Evolutionary conservation across 495 filamentous ascomycete species (phyloP).

Genomic region (Aspergillus diversus): DNA sequence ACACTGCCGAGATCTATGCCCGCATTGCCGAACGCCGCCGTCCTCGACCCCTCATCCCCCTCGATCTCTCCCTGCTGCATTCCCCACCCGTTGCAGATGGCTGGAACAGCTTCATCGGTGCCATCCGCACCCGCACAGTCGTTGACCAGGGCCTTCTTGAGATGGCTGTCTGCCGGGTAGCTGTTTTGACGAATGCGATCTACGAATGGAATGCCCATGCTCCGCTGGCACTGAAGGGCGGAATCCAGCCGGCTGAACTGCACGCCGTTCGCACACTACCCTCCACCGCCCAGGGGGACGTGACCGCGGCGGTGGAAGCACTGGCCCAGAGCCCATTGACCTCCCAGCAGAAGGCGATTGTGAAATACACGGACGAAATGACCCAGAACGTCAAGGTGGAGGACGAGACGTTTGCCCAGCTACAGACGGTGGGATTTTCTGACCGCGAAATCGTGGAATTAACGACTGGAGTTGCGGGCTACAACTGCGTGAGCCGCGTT

Average conservation of each 20-base stretch:
- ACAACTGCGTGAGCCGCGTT: conserved; percentile 87
- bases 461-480: conserved; percentile 76
- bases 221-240: conserved; percentile 59
- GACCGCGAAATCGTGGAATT: conserved; percentile 67
- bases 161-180: conserved; percentile 59
- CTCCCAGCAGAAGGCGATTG: conserved; percentile 61
- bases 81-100: conserved; percentile 70
- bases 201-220: conserved; percentile 83
- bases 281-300: conserved; percentile 36
- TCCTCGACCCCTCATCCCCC: conserved; percentile 63
- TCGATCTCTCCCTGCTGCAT: conserved; percentile 74
- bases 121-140: conserved; percentile 66
- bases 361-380: conserved; percentile 71
- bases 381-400: conserved; percentile 60
- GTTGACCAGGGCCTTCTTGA: conserved; percentile 58
- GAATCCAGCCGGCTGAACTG: conserved; percentile 46
- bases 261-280: conserved; percentile 46
- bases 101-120: conserved; percentile 75
- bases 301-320: conserved; percentile 24
- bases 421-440: conserved; percentile 58
- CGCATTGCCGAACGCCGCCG: conserved; percentile 64
- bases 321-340: conserved; percentile 49
- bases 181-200: conserved; percentile 70
- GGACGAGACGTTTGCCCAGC: conserved; percentile 59
- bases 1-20: conserved; percentile 54